Evolutionary conservation across 2,329 filamentous ascomycete genomes (phyloP).

Genomic region (Basipetospora sp.): DNA sequence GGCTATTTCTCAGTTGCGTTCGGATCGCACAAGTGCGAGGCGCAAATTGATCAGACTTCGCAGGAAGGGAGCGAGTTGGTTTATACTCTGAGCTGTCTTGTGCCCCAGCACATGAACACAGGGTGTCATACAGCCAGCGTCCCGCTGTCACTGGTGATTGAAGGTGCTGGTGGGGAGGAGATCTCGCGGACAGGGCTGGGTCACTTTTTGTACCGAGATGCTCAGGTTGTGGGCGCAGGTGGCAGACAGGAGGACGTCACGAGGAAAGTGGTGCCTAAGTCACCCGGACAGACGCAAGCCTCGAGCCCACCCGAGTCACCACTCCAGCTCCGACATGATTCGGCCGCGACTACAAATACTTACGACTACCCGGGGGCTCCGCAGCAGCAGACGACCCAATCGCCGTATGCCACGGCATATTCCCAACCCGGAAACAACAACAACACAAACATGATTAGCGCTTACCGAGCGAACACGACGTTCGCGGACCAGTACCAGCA

Average conservation of each 20-base stretch:
- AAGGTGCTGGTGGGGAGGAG: slow-evolving; percentile 36
- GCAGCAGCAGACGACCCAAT: slow-evolving; percentile 12
- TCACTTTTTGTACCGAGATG: slow-evolving; percentile 31
- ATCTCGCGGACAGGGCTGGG: slow-evolving; percentile 33
- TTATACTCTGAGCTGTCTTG: slow-evolving; percentile 59
- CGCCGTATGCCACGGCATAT: slow-evolving; percentile 23
- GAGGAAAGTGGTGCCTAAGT: slow-evolving; percentile 22
- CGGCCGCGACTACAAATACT: slow-evolving; percentile 28
- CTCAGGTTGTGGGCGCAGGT: slow-evolving; percentile 15
- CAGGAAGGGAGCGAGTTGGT: slow-evolving; percentile 47
- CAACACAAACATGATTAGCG: slow-evolving; percentile 39
- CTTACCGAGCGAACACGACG: slow-evolving; percentile 34
- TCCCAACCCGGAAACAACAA: slow-evolving; percentile 23
- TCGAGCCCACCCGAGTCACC: slow-evolving; percentile 28
- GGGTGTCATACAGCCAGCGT: slow-evolving; percentile 34
- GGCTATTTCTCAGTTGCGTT: slow-evolving; percentile 56
- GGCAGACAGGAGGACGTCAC: slow-evolving; percentile 26
- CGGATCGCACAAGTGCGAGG: slow-evolving; percentile 59
- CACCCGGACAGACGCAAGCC: slow-evolving; percentile 24
- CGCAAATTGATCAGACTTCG: slow-evolving; percentile 46
- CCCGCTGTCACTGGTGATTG: slow-evolving; percentile 39
- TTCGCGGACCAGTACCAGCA: slow-evolving; percentile 35
- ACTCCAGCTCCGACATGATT: slow-evolving; percentile 16
- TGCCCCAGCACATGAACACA: slow-evolving; percentile 45
- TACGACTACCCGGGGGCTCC: slow-evolving; percentile 31